Percentiles rank a stretch among this genome's conserved stretches.
These are phyloP conservation scores for Nemania diffusa DNA, from an alignment of 2,329 filamentous ascomycete species.

Conservation along the genomic window DNA sequence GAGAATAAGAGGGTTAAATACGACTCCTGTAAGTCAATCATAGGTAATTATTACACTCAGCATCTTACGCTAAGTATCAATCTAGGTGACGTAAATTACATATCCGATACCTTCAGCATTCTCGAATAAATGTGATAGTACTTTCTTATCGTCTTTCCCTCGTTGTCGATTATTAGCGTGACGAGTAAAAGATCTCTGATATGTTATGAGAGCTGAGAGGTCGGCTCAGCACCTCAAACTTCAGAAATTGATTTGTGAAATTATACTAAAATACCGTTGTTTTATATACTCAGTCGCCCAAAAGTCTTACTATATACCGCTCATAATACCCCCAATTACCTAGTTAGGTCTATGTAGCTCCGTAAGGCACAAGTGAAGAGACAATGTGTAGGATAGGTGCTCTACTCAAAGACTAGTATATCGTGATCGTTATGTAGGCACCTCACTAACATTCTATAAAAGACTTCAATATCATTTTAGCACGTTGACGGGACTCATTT, in stretches of 20 bases:
- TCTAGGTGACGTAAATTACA: neutral
- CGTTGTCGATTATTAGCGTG: neutral
- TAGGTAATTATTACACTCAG: neutral
- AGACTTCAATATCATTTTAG: too few species aligned
- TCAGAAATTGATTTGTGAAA: neutral
- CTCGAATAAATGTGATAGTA: neutral
- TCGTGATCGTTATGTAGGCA: neutral
- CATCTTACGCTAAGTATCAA: neutral
- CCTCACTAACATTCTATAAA: neutral
- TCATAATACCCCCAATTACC: neutral
- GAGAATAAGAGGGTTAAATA: neutral
- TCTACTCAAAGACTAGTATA: neutral
- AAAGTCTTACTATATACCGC: neutral
- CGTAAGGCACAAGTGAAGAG: neutral
- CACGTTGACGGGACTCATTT: neutral
- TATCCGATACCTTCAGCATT: neutral
- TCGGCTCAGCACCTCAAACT: neutral
- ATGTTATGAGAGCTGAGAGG: neutral
- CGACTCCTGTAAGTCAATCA: neutral
- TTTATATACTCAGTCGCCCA: neutral
- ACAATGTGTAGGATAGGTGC: neutral
- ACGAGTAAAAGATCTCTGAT: neutral
- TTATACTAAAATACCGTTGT: neutral
- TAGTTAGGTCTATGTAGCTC: neutral
- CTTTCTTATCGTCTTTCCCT: neutral